Base-by-base conservation (phyloP, 2,329 filamentous ascomycete genomes). In the Phyllosticta ampelicida region DNA sequence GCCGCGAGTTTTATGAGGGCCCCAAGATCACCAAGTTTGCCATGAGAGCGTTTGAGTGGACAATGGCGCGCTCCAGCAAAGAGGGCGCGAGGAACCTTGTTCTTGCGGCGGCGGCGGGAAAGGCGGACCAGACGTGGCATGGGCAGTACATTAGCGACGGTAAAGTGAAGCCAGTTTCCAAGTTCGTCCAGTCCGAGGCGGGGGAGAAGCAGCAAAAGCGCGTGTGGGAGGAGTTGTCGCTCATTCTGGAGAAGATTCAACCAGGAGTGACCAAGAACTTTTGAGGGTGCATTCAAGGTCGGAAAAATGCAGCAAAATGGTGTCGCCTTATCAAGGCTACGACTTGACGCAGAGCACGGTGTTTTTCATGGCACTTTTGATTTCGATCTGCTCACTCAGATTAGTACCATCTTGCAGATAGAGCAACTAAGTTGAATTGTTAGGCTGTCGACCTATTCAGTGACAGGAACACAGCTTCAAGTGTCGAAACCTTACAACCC, bases 61-160 rank as follows among this genome's bases (percentile, higher is more conserved):
- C 68, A 4, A 60, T 71, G 13, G 73, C 69, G 3, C 63, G 74
- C 1, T 69, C 66, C 1, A 74, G 71, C 0, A 74, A 76, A 59
- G 69, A 71, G 1, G 75, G 75, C 0, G 66, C 66, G 9, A 62
- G 74, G 20, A 75, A 69, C 1, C 64, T 77, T n/a, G 73, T 75
- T 0, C 64, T 72, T 61, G 73, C 70, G 0, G 74, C 67, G 3
- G 19, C 54, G 64, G 6, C 63, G 62, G 18, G 73, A 0, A 44
- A 44, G 16, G 36, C 36, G 36, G 36, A 44, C 36, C 57, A 61
- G 3, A 70, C 73, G 60, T 69, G 63, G 1, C 73, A 77, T 62
- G 75, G 75, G 0, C 64, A 72, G 61, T 77, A 75, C 60, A 54
- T 76, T 51, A 69, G 64, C 44, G 65, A 76, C 55, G 69, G 66